Evolutionary conservation across 1,284 basidiomycete genomes (phyloP).

Genomic region (Neonothopanus nambi): DNA sequence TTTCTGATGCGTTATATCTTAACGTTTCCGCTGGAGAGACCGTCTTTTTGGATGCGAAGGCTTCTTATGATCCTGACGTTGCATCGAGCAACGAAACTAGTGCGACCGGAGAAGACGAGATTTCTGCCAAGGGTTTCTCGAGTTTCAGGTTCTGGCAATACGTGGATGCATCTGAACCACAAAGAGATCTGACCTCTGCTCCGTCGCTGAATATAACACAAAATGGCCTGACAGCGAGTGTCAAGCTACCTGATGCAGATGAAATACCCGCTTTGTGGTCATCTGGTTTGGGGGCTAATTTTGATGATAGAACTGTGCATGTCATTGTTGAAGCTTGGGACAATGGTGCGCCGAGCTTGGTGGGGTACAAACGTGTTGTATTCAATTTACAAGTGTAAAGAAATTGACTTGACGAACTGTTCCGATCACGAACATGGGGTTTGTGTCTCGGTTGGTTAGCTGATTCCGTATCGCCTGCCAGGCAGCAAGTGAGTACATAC

Average conservation of each 20-base stretch:
- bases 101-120: not conserved
- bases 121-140: not conserved
- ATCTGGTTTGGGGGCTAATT: not conserved
- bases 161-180: not conserved
- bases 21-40: conserved; percentile 5
- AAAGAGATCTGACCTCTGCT: not conserved
- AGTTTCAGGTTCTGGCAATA: conserved; percentile 9
- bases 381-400: not conserved
- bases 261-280: conserved; percentile 1
- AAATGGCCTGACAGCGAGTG: not conserved
- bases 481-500: too few species aligned
- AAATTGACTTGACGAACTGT: too few species aligned
- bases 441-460: too few species aligned
- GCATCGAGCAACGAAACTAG: not conserved
- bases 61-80: conserved; percentile 6
- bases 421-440: too few species aligned
- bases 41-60: conserved; percentile 2
- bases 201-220: not conserved
- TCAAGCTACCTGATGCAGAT: not conserved
- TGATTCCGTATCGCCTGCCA: too few species aligned
- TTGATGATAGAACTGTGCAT: conserved; percentile 3
- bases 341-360: conserved; percentile 2
- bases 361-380: conserved; percentile 7
- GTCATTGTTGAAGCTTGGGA: conserved; percentile 9
- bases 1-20: conserved; percentile 3